phyloP scores from a whole-genome alignment of 805 yeast genomes.

The Ogataea minuta region DNA sequence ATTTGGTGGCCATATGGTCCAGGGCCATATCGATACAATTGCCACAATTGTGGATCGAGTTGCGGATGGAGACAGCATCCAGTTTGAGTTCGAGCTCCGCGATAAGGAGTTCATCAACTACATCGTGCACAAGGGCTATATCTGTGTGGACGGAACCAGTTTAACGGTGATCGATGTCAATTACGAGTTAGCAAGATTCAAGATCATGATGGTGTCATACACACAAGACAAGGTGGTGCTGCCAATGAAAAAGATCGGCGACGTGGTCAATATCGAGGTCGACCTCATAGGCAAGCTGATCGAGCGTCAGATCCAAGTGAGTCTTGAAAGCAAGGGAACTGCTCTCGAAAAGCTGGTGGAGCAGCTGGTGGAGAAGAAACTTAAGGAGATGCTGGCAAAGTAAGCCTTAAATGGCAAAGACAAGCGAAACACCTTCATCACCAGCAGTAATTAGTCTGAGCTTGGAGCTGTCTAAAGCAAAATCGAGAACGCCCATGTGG shows the following conservation, averaged over 20 bases:
- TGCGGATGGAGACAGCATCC: slow-evolving; percentile 73
- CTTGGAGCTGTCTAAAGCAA: slow-evolving; percentile 65
- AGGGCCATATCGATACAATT: slow-evolving; percentile 93
- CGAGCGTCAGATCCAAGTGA: slow-evolving; percentile 74
- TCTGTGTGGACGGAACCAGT: slow-evolving; percentile 90
- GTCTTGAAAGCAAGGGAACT: slow-evolving; percentile 52
- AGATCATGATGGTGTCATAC: slow-evolving; percentile 88
- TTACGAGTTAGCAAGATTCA: slow-evolving; percentile 53
- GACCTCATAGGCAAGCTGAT: slow-evolving; percentile 91
- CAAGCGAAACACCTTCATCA: slow-evolving; percentile 90
- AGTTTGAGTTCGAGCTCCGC: slow-evolving; percentile 69
- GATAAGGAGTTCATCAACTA: slow-evolving; percentile 62
- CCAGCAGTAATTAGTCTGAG: slow-evolving; percentile 85
- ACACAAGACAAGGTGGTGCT: slow-evolving; percentile 81
- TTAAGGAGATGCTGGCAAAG: slow-evolving; percentile 22
- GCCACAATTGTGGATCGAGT: slow-evolving; percentile 57
- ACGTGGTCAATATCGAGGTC: slow-evolving; percentile 83
- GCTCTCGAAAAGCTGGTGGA: slow-evolving; percentile 50
- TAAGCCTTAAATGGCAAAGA: slow-evolving; percentile 43
- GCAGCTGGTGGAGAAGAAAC: slow-evolving; percentile 44
- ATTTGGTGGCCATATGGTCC: slow-evolving; percentile 96
- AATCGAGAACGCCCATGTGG: slow-evolving; percentile 89
- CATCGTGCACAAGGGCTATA: slow-evolving; percentile 93
- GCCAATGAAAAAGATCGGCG: slow-evolving; percentile 63
- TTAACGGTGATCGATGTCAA: slow-evolving; percentile 83